Evolutionary conservation across 1,284 basidiomycete genomes (phyloP).

Genomic region (Stereum hirsutum): DNA sequence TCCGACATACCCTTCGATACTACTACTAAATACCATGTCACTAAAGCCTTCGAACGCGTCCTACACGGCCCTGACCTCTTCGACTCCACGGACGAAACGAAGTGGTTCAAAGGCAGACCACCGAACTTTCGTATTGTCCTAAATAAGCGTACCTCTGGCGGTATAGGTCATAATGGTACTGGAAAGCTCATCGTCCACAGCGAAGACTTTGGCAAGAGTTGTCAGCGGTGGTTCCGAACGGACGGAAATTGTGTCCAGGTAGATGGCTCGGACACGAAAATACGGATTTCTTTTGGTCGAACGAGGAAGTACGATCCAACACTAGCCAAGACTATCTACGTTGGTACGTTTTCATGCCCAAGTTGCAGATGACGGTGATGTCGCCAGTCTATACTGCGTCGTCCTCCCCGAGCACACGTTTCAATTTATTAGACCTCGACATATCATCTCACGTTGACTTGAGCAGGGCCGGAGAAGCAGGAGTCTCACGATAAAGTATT

Average conservation of each 20-base stretch:
- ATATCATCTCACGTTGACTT: too few relatives aligned
- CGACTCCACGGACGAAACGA: too few relatives aligned
- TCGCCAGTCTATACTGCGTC: too few relatives aligned
- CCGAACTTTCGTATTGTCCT: constrained; percentile 14
- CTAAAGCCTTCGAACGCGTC: constrained; percentile 9
- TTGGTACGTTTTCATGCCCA: too few relatives aligned
- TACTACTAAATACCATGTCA: constrained; percentile 12
- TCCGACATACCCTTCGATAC: too few relatives aligned
- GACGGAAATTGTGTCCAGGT: constrained; percentile 6
- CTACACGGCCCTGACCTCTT: constrained; percentile 12
- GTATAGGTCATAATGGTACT: constrained; percentile 8
- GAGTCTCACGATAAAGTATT: too few relatives aligned
- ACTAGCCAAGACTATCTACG: not conserved
- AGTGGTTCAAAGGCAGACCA: constrained; percentile 8
- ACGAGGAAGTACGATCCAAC: not conserved
- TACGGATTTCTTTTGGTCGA: not conserved
- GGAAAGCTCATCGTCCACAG: constrained; percentile 11
- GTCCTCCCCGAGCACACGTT: too few relatives aligned
- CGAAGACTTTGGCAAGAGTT: not conserved
- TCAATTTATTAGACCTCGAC: too few relatives aligned
- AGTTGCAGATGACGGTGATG: too few relatives aligned
- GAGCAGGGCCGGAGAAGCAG: too few relatives aligned
- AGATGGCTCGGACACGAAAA: not conserved
- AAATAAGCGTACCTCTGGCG: constrained; percentile 6
- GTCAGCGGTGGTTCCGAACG: constrained; percentile 9